Base-by-base conservation (phyloP, 257 asterid species). In the Thymus quinquecostatus region DNA sequence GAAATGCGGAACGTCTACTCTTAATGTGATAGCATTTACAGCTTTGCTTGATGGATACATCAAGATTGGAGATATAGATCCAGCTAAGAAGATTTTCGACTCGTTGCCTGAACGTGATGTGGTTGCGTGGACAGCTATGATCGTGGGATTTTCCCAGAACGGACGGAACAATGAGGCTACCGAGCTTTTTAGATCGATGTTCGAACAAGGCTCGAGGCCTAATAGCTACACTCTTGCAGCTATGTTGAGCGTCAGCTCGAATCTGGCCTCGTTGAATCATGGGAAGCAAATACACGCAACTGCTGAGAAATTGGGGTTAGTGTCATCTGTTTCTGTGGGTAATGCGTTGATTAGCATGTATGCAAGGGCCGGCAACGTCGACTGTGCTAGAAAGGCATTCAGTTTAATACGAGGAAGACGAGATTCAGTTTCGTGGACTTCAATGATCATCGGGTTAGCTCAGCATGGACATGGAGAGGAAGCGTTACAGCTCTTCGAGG, bases 61-160 rank as follows among this genome's bases (percentile, higher is more conserved):
- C 69, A 92, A 92, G 86, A 81, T 83, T 61, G 97, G 96, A 66
- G 87, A 92, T 80, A 70, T 90, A 56, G 56, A 70, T 81, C 88
- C 98, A n/a, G 96, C 97, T 13, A 83, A 92, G 82, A 57, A 80
- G 81, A 89, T 93, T 34, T 93, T 93, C 59, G 83, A 93, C 77
- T 78, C 84, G 32, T 79, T 91, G 81, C 55, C 59, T 38, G 82
- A 86, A 45, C 88, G 89, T 32, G 97, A 93, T 82, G 97, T 93
- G 63, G 91, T 93, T 72, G 84, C 89, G 27, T 93, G 96, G 93
- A 93, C 98, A 1, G 97, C 97, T 44, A 90, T 90, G 96, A 80
- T 93, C 27, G 98, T 89, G 10, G 97, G 97, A 56, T 93, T 81
- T 53, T 81, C 78, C 7, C 96, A 90, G 66, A 85, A 93, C 70